Evolutionary conservation across 805 yeast species (phyloP).

Genomic region (Hanseniaspora pseudoguilliermondii): DNA sequence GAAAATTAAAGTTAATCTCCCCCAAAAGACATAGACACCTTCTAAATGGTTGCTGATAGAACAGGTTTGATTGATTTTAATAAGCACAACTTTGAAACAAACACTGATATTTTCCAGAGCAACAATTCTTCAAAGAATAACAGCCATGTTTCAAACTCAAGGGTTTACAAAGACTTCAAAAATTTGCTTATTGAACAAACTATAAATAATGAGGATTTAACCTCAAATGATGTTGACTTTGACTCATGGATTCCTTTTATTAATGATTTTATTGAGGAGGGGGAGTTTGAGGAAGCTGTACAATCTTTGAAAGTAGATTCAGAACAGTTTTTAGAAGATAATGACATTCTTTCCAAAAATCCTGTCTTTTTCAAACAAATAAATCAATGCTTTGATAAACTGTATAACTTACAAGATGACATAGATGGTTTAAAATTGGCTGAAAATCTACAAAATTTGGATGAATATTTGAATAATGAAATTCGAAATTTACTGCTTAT

Average conservation of each 20-base stretch:
- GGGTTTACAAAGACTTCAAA: not conserved
- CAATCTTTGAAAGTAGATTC: not conserved
- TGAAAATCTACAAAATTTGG: not conserved
- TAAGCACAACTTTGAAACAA: not conserved
- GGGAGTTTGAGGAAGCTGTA: not conserved
- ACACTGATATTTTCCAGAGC: not conserved
- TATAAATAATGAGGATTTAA: not conserved
- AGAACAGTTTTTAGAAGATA: not conserved
- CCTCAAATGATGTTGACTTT: not conserved
- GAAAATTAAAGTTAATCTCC: not conserved
- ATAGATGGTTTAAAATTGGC: not conserved
- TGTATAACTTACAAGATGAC: not conserved
- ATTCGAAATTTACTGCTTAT: not conserved
- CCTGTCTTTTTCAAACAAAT: slow-evolving; percentile 9
- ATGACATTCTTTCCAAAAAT: slow-evolving; percentile 1
- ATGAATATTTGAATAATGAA: not conserved
- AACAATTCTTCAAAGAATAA: not conserved
- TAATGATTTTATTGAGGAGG: slow-evolving; percentile 5
- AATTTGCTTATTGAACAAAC: slow-evolving; percentile 2
- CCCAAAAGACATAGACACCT: not conserved
- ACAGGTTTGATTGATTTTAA: not conserved
- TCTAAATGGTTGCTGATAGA: not conserved
- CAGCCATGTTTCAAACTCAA: not conserved
- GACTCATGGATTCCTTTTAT: slow-evolving; percentile 11
- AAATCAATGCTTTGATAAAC: not conserved